Percentiles rank a stretch among this genome's conserved stretches.
Evolutionary conservation across 2,329 filamentous ascomycete genomes (phyloP).

Genomic region (Kalmusia sp.): DNA sequence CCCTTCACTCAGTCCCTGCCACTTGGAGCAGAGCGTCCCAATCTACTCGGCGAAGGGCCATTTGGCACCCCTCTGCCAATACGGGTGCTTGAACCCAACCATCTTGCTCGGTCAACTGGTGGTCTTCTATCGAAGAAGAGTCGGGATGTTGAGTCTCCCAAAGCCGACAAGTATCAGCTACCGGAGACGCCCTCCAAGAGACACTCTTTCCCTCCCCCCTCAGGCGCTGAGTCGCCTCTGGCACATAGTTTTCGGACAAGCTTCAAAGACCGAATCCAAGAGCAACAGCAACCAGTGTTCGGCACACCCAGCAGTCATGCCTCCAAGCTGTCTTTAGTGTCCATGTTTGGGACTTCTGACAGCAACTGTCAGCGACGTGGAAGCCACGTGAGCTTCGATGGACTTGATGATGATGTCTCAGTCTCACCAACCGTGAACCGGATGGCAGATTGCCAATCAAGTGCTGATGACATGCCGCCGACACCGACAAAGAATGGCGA

Average conservation of each 20-base stretch:
- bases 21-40: slow-evolving; percentile 65
- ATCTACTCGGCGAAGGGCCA: slow-evolving; percentile 56
- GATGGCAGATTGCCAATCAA: slow-evolving; percentile 61
- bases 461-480: slow-evolving; percentile 81
- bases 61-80: slow-evolving; percentile 80
- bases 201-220: slow-evolving; percentile 72
- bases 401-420: slow-evolving; percentile 68
- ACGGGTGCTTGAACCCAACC: slow-evolving; percentile 75
- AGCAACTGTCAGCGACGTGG: slow-evolving; percentile 62
- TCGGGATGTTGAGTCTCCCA: slow-evolving; percentile 71
- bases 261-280: slow-evolving; percentile 2
- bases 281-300: slow-evolving; percentile 66
- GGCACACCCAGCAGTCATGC: slow-evolving; percentile 74
- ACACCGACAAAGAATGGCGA: slow-evolving; percentile 83
- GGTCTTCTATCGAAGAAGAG: slow-evolving; percentile 90
- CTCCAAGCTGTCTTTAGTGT: slow-evolving; percentile 70
- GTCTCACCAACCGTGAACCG: slow-evolving; percentile 62
- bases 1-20: slow-evolving; percentile 78
- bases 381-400: slow-evolving; percentile 83
- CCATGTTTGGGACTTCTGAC: slow-evolving; percentile 67
- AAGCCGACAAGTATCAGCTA: slow-evolving; percentile 68
- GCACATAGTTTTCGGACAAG: slow-evolving; percentile 4
- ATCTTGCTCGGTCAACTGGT: slow-evolving; percentile 79
- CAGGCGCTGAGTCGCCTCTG: slow-evolving; percentile 57
- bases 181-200: slow-evolving; percentile 98